Base-by-base conservation (phyloP, 148 eudicot species). In the Rhododendron griersonianum region DNA sequence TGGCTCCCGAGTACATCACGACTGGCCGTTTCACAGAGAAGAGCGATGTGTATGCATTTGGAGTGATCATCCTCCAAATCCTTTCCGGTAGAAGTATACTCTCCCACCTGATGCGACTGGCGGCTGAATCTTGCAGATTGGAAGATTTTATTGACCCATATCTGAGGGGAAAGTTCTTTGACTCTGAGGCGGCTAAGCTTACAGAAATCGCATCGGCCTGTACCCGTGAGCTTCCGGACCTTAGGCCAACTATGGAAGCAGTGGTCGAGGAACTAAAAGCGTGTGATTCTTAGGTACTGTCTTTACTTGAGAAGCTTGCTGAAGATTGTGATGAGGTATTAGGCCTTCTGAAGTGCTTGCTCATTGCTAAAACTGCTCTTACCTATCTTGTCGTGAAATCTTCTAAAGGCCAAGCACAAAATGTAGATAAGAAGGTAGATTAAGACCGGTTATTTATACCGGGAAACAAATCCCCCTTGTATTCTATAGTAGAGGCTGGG, bases 1-100 rank as follows among this genome's bases (percentile, higher is more conserved):
- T 97, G 88, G 98, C 98, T 7, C 99, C 99, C 0, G 99, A 97
- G 81, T 97, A 97, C 89, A 85, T 97, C 23, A 95, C 96, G 79
- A 97, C 98, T 0, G 99, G 99, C 9, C 91, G 92, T 3, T 97
- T 97, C 88, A 97, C 99, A 14, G 98, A 94, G 74, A 94, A 94
- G 89, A 97, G 98, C 39, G 98, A 97, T 39, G 95, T 97, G 16
- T 97, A 97, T 76, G 93, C 99, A 50, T 97, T 92, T 75, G 98
- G 98, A 25, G 96, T 97, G 6, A 90, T 97, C 81, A 89, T 94
- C 79, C 91, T 95, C 9, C 98, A 97, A 88, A 89, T 97, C 45
- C 88, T 95, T 18, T 93, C 94, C 0, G 98, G 99, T 19, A 91
- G 94, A 86, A 93, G 90, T 78, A 88, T 78, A 67, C 94, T 94